phyloP scores from a whole-genome alignment of 371 early-diverging fungal genomes.

The Dinochytrium kinnereticum region DNA sequence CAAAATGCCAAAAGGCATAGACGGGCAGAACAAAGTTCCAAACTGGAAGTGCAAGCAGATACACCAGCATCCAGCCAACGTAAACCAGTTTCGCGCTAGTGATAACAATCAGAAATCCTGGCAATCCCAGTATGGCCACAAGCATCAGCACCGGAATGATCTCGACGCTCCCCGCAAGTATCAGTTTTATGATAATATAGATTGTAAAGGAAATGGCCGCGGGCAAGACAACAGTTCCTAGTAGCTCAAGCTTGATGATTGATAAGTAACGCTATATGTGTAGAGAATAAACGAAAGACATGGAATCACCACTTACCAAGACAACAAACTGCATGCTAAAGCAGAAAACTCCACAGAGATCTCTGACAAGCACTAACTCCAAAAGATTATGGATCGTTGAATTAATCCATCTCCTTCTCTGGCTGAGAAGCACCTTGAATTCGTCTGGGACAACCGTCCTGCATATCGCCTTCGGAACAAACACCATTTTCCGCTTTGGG shows the following conservation, averaged over 20 bases:
- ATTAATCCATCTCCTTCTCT: conserved; percentile 98
- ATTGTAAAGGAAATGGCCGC: conserved; percentile 91
- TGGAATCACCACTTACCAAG: conserved; percentile 52
- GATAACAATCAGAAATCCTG: conserved; percentile 85
- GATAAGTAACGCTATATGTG: too few relatives aligned
- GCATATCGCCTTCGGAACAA: conserved; percentile 92
- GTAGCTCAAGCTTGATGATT: conserved; percentile 72
- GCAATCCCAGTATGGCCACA: conserved; percentile 77
- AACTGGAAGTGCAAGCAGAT: conserved; percentile 88
- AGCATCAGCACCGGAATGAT: conserved; percentile 72
- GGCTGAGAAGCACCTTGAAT: conserved; percentile 89
- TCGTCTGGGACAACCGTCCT: conserved; percentile 92
- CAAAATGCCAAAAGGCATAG: conserved; percentile 98
- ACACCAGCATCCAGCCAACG: conserved; percentile 91
- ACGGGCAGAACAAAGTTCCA: conserved; percentile 94
- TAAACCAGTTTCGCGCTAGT: conserved; percentile 82
- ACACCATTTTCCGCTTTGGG: conserved; percentile 91
- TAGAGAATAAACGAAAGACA: too few relatives aligned
- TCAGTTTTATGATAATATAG: conserved; percentile 63
- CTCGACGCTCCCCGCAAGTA: conserved; percentile 18
- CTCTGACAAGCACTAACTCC: conserved; percentile 85
- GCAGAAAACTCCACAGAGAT: conserved; percentile 67
- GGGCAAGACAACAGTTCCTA: conserved; percentile 95
- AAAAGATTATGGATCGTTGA: conserved; percentile 95
- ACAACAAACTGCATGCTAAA: conserved; percentile 95